Conservation (phyloP, 2,329 filamentous ascomycete genomes). For the Fusarium torulosum region DNA sequence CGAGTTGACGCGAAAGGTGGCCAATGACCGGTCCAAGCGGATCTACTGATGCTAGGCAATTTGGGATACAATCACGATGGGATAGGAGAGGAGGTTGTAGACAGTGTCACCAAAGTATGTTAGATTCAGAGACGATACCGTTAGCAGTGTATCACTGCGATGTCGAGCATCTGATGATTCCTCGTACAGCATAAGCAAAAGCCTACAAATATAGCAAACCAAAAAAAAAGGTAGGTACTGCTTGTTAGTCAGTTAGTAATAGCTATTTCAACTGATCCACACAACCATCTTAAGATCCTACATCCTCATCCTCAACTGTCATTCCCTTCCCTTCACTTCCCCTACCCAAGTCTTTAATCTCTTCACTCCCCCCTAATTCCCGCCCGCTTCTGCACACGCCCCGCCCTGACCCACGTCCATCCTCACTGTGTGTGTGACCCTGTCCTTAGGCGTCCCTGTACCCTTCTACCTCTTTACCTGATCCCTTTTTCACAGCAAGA, state of each 20-base stretch:
- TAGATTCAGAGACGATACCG: background rate
- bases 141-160: background rate
- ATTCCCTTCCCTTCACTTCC: background rate
- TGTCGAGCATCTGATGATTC: background rate
- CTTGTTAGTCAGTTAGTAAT: too few relatives aligned
- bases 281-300: background rate
- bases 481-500: slow-evolving; percentile 29
- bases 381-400: slow-evolving; percentile 36
- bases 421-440: slow-evolving; percentile 29
- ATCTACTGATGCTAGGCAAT: slow-evolving; percentile 17
- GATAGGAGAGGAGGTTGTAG: background rate
- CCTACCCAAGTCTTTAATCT: slow-evolving; percentile 32
- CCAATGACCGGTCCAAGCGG: slow-evolving; percentile 27
- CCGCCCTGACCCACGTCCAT: slow-evolving; percentile 32
- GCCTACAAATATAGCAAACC: too few relatives aligned
- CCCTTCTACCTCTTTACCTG: slow-evolving; percentile 6
- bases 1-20: slow-evolving; percentile 36
- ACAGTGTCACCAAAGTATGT: background rate
- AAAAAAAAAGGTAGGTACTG: background rate
- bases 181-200: background rate
- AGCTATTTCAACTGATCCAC: slow-evolving; percentile 4
- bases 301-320: slow-evolving; percentile 1
- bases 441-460: slow-evolving; percentile 7
- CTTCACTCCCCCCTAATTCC: slow-evolving; percentile 40
- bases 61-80: background rate